Base-by-base conservation (phyloP, 768 basidiomycete genomes). In the Serendipita sp. region DNA sequence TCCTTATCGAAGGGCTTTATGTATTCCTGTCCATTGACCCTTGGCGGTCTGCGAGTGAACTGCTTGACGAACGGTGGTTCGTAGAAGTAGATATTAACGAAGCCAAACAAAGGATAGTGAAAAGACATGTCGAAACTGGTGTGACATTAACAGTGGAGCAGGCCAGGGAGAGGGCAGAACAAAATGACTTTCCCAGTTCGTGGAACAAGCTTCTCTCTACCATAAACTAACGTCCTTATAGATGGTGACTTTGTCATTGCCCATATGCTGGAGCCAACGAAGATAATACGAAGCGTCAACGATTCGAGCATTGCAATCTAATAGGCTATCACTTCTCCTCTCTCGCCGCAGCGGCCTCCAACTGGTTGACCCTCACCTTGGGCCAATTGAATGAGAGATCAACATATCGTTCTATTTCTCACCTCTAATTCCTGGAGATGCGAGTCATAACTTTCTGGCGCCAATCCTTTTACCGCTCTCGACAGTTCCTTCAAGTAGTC, bases 1-100 rank as follows among this genome's bases (percentile, higher is more conserved):
- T 96, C 47, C 72, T 97, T 66, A 81, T 97, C 67, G 94, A 97
- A 74, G 93, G 94, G 0, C 74, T 96, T n/a, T 96, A 97, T 73
- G 79, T 84, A 2, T 83, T 91, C 69, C 79, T 96, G 34, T 77
- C 82, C n/a, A 74, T 84, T 28, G 75, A 81, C 0, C 86, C 87
- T 0, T 96, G 94, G 94, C 72, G 70, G 1, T 78, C 80, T 13
- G 89, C 85, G 0, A 81, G 83, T 0, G 71, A 75, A 16, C 70
- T 82, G 64, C 76, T 94, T 66, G 88, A 95, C 70, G 88, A 92
- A 70, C 77, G 89, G 8, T 88, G 89, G 81, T 86, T 83, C 75
- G 73, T 96, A 34, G 75, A 83, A 10, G 75, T 86, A 10, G 81
- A 85, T 62, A 0, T 78, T 77, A 68, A 70, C 73, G 44, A 78